Conservation (phyloP, 768 basidiomycete species). For the Psilocybe cyanescens region DNA sequence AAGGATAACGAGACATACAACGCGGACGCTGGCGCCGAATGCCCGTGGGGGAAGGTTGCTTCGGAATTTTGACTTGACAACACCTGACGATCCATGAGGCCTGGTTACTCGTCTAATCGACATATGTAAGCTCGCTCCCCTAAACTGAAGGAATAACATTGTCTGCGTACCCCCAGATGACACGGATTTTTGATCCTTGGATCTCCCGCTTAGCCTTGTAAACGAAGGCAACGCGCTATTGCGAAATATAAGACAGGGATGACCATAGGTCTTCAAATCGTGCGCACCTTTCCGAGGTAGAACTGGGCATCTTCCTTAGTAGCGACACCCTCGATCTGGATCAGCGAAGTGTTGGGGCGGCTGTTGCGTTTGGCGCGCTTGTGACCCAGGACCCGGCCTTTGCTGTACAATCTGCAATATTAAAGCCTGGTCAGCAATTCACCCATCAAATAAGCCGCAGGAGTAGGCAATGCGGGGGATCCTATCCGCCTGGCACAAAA, state of each 20-base stretch:
- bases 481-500: slow-evolving; percentile 6
- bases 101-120: slow-evolving; percentile 80
- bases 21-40: slow-evolving; percentile 91
- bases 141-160: neutral
- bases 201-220: slow-evolving; percentile 97
- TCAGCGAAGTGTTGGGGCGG: slow-evolving; percentile 92
- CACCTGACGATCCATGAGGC: slow-evolving; percentile 92
- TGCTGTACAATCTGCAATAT: slow-evolving; percentile 80
- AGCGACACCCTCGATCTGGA: slow-evolving; percentile 97
- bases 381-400: slow-evolving; percentile 97
- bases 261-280: neutral
- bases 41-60: slow-evolving; percentile 93
- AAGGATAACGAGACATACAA: slow-evolving; percentile 58
- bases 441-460: slow-evolving; percentile 1
- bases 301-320: slow-evolving; percentile 94
- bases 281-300: slow-evolving; percentile 95
- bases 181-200: slow-evolving; percentile 92
- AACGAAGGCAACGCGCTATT: slow-evolving; percentile 93
- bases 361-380: slow-evolving; percentile 98
- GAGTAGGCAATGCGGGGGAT: neutral
- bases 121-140: neutral
- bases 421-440: slow-evolving; percentile 5
- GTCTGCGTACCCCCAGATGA: slow-evolving; percentile 91
- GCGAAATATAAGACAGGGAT: slow-evolving; percentile 5
- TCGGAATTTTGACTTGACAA: slow-evolving; percentile 96